phyloP scores from a whole-genome alignment of 768 basidiomycete species.

The Termitomyces sp. region DNA sequence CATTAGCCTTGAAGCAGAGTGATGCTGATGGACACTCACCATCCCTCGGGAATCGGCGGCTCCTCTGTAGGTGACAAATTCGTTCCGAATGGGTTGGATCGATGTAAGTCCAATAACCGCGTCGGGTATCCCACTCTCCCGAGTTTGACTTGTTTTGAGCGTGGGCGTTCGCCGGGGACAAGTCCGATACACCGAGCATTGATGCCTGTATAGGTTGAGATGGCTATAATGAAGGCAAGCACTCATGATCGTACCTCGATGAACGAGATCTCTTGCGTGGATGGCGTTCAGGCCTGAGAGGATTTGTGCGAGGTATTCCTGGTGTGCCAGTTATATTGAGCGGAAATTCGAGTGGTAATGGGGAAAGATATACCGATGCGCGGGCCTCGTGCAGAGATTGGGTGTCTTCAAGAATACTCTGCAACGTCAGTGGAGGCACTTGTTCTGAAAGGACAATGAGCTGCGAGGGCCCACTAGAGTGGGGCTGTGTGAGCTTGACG shows the following conservation, averaged over 20 bases:
- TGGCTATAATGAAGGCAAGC: background rate
- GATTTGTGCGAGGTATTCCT: conserved; percentile 79
- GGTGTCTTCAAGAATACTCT: conserved; percentile 75
- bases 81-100: conserved; percentile 74
- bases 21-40: conserved; percentile 17
- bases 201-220: conserved; percentile 40
- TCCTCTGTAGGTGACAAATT: conserved; percentile 30
- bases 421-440: conserved; percentile 58
- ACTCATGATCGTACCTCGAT: conserved; percentile 47
- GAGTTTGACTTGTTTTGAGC: conserved; percentile 63
- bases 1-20: background rate
- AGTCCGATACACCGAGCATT: conserved; percentile 59
- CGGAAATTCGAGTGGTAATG: background rate
- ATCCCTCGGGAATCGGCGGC: conserved; percentile 45
- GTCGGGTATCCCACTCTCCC: conserved; percentile 70
- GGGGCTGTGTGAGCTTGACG: conserved; percentile 57
- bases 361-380: conserved; percentile 47
- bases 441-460: conserved; percentile 72
- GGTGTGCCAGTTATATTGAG: background rate
- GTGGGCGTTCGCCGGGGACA: conserved; percentile 44
- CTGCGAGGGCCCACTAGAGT: conserved; percentile 45
- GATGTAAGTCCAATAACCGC: conserved; percentile 73
- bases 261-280: conserved; percentile 63
- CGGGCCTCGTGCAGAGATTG: conserved; percentile 71
- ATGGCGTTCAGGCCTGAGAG: conserved; percentile 65